Base-by-base conservation (phyloP, 129 eudicot species). In the Escallonia herrerae region DNA sequence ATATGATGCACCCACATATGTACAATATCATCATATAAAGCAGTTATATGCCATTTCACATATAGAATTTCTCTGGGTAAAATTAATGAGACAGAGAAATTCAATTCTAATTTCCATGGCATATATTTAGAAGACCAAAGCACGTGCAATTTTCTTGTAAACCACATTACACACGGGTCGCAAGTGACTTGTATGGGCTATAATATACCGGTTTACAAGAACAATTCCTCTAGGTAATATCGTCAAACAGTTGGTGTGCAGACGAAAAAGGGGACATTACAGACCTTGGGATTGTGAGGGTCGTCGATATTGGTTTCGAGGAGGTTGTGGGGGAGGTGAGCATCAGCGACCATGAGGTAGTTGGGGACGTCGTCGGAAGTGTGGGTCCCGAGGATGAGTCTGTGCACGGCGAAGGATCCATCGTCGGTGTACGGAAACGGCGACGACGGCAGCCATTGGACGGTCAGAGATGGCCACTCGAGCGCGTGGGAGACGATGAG, bases 391-490 rank as follows among this genome's bases (percentile, higher is more conserved):
- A 93, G 90, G 15, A 93, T 64, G 77, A 93, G 56, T 55, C 78
- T 84, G 68, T 93, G 95, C 6, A 78, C 77, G 60, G 87, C 77
- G 59, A 87, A 79, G 10, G 87, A 64, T 22, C 33, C 33, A 0
- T 78, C 85, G 74, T 86, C 85, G 55, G 70, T 69, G 75, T 73
- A 74, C n/a, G 78, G 40, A 4, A 80, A 62, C 0, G 96, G 89
- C 12, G 70, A 49, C 9, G 83, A 79, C 8, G 99, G 96, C 5
- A 89, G 86, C 95, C 96, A 93, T 43, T 93, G 96, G 47, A 93
- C 99, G 70, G 99, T 93, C 79, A 93, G 96, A 15, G 99, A 93
- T 2, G 99, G 99, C 96, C 96, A 93, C 69, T 86, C 96, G 3
- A 93, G 95, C 2, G 95, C 72, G 81, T 86, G 91, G 39, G 84